Evolutionary conservation across 768 basidiomycete species (phyloP).

Genomic region (Inosperma sp.): DNA sequence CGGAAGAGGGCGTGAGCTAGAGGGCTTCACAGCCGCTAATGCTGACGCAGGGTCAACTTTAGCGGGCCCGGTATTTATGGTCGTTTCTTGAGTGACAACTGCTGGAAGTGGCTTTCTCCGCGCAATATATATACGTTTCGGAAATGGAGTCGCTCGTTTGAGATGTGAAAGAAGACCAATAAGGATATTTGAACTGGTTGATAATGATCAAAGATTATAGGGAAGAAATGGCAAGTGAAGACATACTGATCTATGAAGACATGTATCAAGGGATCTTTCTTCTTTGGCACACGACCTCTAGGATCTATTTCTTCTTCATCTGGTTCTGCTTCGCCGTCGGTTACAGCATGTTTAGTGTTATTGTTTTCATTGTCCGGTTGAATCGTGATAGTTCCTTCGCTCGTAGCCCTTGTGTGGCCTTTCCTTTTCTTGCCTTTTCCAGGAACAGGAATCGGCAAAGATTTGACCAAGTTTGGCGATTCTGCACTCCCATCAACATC

Average conservation of each 20-base stretch:
- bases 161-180: constrained; percentile 74
- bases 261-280: constrained; percentile 36
- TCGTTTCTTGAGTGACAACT: constrained; percentile 14
- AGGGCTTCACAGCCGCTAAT: constrained; percentile 21
- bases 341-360: neutral
- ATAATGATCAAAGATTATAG: constrained; percentile 35
- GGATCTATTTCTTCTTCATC: constrained; percentile 34
- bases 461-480: constrained; percentile 4
- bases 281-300: constrained; percentile 29
- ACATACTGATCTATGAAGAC: constrained; percentile 57
- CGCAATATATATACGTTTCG: constrained; percentile 5
- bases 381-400: constrained; percentile 18
- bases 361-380: constrained; percentile 9
- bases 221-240: neutral
- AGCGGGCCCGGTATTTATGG: constrained; percentile 6
- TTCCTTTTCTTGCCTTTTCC: constrained; percentile 18
- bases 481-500: constrained; percentile 8
- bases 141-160: constrained; percentile 36
- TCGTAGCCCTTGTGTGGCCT: constrained; percentile 17
- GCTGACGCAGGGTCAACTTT: constrained; percentile 15
- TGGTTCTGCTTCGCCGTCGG: constrained; percentile 23
- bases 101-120: constrained; percentile 17
- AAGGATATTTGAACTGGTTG: constrained; percentile 78
- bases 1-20: constrained; percentile 19
- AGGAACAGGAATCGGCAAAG: constrained; percentile 12